phyloP scores from a whole-genome alignment of 208 protist species.

The Angomonas deanei region DNA sequence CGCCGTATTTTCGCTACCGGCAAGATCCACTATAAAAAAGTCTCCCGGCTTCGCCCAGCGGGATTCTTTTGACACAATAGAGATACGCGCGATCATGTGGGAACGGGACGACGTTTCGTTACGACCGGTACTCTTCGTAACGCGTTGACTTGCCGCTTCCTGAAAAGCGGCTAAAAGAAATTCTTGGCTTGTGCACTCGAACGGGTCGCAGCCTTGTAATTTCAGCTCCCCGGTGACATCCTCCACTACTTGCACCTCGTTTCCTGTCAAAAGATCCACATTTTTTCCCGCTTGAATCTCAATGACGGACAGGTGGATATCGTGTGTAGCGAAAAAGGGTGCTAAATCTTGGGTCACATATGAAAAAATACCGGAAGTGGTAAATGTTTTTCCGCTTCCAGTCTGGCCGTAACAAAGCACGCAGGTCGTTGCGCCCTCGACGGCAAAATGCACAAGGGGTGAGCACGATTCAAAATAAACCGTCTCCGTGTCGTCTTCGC shows the following conservation, averaged over 20 bases:
- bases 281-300: conserved; percentile 77
- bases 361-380: conserved; percentile 70
- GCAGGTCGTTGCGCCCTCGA: conserved; percentile 76
- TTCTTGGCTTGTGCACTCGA: conserved; percentile 73
- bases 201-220: conserved; percentile 62
- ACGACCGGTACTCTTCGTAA: conserved; percentile 67
- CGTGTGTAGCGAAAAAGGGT: conserved; percentile 56
- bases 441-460: conserved; percentile 71
- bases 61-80: conserved; percentile 72
- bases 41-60: conserved; percentile 81
- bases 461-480: conserved; percentile 79
- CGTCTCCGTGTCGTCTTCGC: conserved; percentile 50
- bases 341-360: conserved; percentile 50
- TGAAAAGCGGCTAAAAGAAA: conserved; percentile 79
- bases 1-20: conserved; percentile 87
- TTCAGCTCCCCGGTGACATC: conserved; percentile 78
- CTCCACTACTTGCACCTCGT: conserved; percentile 77
- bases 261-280: conserved; percentile 74
- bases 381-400: conserved; percentile 89
- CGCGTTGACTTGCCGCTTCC: conserved; percentile 65
- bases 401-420: conserved; percentile 91
- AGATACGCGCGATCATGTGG: conserved; percentile 84
- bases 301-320: conserved; percentile 72
- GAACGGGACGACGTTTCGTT: conserved; percentile 83
- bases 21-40: conserved; percentile 83